Percentiles rank a stretch among this genome's conserved stretches.
Conservation (phyloP, 805 yeast genomes). For the Ogataea kodamae region DNA sequence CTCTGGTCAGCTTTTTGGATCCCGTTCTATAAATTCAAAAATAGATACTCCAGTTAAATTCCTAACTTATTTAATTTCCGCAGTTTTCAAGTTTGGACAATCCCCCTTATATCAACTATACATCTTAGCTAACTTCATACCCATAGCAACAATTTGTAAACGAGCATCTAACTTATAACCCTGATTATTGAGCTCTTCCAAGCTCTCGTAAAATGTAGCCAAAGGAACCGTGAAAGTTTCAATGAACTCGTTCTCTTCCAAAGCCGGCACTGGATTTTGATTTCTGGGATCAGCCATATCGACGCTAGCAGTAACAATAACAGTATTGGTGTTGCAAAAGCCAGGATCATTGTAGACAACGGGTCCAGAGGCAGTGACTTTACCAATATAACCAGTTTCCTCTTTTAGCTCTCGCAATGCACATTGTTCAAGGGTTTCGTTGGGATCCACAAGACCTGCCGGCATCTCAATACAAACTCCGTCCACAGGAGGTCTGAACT, state of each 20-base stretch:
- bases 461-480: slow-evolving; percentile 92
- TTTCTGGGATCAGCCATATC: slow-evolving; percentile 69
- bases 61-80: slow-evolving; percentile 1
- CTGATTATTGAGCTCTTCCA: slow-evolving; percentile 50
- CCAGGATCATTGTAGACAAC: slow-evolving; percentile 54
- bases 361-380: slow-evolving; percentile 34
- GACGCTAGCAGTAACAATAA: slow-evolving; percentile 71
- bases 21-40: too few relatives aligned
- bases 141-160: slow-evolving; percentile 81
- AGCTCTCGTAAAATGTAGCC: slow-evolving; percentile 48
- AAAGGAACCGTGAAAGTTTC: slow-evolving; percentile 80
- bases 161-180: slow-evolving; percentile 86
- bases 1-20: too few relatives aligned
- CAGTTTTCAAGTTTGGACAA: background rate
- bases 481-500: slow-evolving; percentile 88
- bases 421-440: slow-evolving; percentile 70
- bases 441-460: slow-evolving; percentile 89
- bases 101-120: slow-evolving; percentile 7
- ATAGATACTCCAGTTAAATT: too few relatives aligned
- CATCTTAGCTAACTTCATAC: slow-evolving; percentile 53
- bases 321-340: slow-evolving; percentile 83
- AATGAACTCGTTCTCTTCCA: slow-evolving; percentile 91
- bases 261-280: slow-evolving; percentile 60
- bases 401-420: slow-evolving; percentile 86
- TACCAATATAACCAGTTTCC: slow-evolving; percentile 90